A percentile compares a stretch with the other conserved stretches of the same genome.
Conservation (phyloP, 768 basidiomycete species). For the Suillus subluteus region DNA sequence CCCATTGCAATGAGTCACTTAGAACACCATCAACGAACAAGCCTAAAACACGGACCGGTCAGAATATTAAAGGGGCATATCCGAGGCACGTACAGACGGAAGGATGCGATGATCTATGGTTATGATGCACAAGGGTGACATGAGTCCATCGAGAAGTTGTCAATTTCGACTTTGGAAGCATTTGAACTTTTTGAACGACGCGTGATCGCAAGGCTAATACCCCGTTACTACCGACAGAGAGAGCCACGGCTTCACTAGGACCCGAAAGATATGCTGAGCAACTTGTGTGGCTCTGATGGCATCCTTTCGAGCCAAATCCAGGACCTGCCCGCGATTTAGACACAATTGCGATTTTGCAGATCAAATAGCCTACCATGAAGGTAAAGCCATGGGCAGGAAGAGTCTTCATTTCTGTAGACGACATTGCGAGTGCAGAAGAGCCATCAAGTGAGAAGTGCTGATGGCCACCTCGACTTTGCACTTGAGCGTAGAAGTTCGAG, state of each 20-base stretch:
- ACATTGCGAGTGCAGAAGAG: slow-evolving; percentile 51
- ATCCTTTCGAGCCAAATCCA: slow-evolving; percentile 55
- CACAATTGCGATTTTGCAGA: not conserved
- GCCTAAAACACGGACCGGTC: slow-evolving; percentile 43
- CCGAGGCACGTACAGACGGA: slow-evolving; percentile 56
- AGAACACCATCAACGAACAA: slow-evolving; percentile 77
- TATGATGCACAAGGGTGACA: slow-evolving; percentile 66
- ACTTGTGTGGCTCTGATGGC: slow-evolving; percentile 35
- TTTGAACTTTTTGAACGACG: slow-evolving; percentile 40
- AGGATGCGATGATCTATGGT: slow-evolving; percentile 55
- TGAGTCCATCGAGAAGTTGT: slow-evolving; percentile 73
- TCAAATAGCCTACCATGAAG: slow-evolving; percentile 55
- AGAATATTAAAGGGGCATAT: not conserved
- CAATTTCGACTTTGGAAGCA: slow-evolving; percentile 51
- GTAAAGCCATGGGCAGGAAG: slow-evolving; percentile 70
- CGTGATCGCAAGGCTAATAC: slow-evolving; percentile 51
- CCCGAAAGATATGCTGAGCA: slow-evolving; percentile 42
- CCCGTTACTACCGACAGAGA: slow-evolving; percentile 60
- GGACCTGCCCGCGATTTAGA: slow-evolving; percentile 33
- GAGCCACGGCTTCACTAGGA: slow-evolving; percentile 40
- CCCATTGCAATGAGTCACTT: slow-evolving; percentile 62
- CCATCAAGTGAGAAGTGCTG: slow-evolving; percentile 75
- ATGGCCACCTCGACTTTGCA: slow-evolving; percentile 78
- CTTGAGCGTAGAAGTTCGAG: slow-evolving; percentile 71
- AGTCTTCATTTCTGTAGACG: slow-evolving; percentile 51